Evolutionary conservation across 257 asterid genomes (phyloP).

Genomic region (Mitragyna speciosa): DNA sequence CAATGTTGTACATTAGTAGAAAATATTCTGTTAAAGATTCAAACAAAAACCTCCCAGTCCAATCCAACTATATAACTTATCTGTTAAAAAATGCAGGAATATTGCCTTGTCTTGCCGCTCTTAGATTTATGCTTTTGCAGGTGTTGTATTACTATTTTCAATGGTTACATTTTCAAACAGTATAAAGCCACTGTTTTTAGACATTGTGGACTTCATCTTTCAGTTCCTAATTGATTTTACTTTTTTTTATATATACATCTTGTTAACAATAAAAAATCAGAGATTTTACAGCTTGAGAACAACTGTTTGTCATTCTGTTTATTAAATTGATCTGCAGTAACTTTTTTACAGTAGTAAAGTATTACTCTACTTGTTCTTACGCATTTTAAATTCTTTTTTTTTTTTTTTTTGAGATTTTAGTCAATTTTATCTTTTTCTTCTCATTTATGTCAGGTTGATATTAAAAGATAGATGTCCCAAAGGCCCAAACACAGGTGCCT

Average conservation of each 20-base stretch:
- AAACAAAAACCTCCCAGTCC: neutral
- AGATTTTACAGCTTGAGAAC: neutral
- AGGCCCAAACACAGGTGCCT: neutral
- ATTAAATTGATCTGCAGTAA: too few relatives aligned
- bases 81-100: neutral
- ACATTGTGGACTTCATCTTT: too few relatives aligned
- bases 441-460: neutral
- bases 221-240: too few relatives aligned
- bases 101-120: neutral
- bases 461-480: too few relatives aligned
- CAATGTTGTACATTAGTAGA: too few relatives aligned
- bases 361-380: neutral
- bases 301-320: neutral
- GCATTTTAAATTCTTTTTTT: too few relatives aligned
- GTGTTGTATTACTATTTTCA: neutral
- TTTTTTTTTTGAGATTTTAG: neutral
- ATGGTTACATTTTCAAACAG: too few relatives aligned
- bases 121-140: too few relatives aligned
- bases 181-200: too few relatives aligned
- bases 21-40: neutral
- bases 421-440: too few relatives aligned
- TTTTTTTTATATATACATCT: too few relatives aligned
- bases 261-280: too few relatives aligned
- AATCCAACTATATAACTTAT: neutral
- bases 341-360: neutral